phyloP scores from a whole-genome alignment of 2,329 filamentous ascomycete species.

The Alternaria consortialis region DNA sequence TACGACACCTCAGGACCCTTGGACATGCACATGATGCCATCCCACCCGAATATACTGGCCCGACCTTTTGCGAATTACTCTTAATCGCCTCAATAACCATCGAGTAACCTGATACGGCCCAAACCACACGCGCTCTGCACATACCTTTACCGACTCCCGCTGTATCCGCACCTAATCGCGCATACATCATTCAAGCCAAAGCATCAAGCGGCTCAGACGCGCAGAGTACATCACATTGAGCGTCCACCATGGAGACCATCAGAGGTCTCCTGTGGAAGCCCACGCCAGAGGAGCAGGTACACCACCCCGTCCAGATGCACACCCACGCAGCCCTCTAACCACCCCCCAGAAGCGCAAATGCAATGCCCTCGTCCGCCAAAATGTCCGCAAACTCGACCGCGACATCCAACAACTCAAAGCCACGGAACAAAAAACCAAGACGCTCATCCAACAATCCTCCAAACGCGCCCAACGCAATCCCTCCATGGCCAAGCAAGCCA shows the following conservation, averaged over 20 bases:
- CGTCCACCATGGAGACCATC: slow-evolving; percentile 78
- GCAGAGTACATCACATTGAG: neutral
- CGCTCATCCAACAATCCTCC: slow-evolving; percentile 83
- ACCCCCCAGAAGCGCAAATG: slow-evolving; percentile 85
- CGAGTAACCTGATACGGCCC: neutral
- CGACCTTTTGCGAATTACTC: neutral
- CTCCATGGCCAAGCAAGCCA: slow-evolving; percentile 78
- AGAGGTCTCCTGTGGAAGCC: slow-evolving; percentile 89
- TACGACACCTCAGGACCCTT: slow-evolving; percentile 16
- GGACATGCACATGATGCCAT: slow-evolving; percentile 12
- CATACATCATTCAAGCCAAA: neutral
- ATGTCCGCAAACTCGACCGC: slow-evolving; percentile 93
- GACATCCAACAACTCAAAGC: slow-evolving; percentile 82
- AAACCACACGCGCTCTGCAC: neutral
- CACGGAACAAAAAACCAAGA: slow-evolving; percentile 77
- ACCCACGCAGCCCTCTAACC: slow-evolving; percentile 19
- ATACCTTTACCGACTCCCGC: slow-evolving; percentile 8
- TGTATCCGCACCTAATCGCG: slow-evolving; percentile 4
- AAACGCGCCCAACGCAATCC: slow-evolving; percentile 83
- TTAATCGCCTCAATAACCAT: neutral
- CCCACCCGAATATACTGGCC: slow-evolving; percentile 1
- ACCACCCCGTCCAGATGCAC: slow-evolving; percentile 26
- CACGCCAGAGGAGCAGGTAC: slow-evolving; percentile 90
- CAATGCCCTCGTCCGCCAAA: slow-evolving; percentile 85
- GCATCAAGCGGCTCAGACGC: neutral